phyloP scores from a whole-genome alignment of 2,329 filamentous ascomycete genomes.

The Cladophialophora yegresii region DNA sequence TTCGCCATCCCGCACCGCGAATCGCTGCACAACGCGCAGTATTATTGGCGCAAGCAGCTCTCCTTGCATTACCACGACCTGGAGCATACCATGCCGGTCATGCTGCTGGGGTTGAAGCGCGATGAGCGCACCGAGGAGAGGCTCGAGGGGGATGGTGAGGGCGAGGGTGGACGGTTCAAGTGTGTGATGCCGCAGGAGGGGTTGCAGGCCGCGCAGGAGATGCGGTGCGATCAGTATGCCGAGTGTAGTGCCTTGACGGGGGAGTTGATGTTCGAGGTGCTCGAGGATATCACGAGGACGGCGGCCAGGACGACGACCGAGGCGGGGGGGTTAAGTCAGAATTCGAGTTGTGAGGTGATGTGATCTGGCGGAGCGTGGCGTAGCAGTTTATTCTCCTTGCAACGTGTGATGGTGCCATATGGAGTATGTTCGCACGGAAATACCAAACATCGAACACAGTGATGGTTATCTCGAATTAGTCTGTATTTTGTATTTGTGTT shows the following conservation, averaged over 20 bases:
- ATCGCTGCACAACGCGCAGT: constrained; percentile 53
- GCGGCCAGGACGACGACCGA: constrained; percentile 61
- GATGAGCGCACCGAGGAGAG: constrained; percentile 44
- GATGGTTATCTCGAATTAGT: no score
- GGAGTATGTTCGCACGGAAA: no score
- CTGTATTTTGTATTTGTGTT: no score
- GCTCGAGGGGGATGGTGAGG: constrained; percentile 29
- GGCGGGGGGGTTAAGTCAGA: constrained; percentile 53
- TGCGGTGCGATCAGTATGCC: constrained; percentile 63
- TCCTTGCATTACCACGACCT: constrained; percentile 52
- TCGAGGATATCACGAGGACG: constrained; percentile 62
- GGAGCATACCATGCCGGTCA: constrained; percentile 55
- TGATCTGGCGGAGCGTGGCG: constrained; percentile 35
- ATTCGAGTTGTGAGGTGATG: constrained; percentile 46
- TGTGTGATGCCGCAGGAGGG: constrained; percentile 47
- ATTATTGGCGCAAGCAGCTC: constrained; percentile 49
- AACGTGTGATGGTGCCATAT: no score
- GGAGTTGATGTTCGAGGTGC: constrained; percentile 60
- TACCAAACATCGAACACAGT: no score
- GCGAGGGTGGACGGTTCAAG: constrained; percentile 30
- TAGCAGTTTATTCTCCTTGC: no score
- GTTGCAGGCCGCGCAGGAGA: constrained; percentile 61
- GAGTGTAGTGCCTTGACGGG: constrained; percentile 65
- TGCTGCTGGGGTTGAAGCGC: constrained; percentile 61
- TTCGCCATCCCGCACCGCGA: constrained; percentile 59